phyloP scores from a whole-genome alignment of 495 filamentous ascomycete genomes.

The Tuber brumale region DNA sequence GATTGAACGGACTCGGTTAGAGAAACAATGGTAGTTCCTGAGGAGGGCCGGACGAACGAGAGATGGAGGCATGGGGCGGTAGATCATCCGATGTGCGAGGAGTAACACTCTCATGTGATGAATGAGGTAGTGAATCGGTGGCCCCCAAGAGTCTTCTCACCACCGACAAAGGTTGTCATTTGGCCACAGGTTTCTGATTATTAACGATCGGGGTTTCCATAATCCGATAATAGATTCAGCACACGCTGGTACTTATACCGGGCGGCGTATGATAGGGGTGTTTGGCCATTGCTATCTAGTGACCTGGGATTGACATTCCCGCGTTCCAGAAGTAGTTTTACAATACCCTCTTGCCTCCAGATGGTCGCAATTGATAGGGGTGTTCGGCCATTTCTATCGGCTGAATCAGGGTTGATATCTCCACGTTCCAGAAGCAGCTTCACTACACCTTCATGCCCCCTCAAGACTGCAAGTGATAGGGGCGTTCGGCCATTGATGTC shows the following conservation, averaged over 20 bases:
- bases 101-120: neutral
- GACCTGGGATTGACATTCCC: neutral
- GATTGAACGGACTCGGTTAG: too few relatives aligned
- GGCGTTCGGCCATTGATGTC: neutral
- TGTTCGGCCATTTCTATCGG: neutral
- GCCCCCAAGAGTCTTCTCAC: too few relatives aligned
- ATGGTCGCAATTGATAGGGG: neutral
- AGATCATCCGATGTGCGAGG: neutral
- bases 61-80: neutral
- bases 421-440: neutral
- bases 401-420: neutral
- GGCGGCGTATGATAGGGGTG: neutral
- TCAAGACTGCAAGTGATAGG: neutral
- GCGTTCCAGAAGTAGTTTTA: neutral
- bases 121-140: neutral
- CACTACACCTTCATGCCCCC: neutral
- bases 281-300: neutral
- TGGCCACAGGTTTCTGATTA: too few relatives aligned
- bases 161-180: too few relatives aligned
- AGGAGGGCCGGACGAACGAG: neutral
- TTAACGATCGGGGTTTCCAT: too few relatives aligned
- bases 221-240: too few relatives aligned
- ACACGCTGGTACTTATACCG: too few relatives aligned
- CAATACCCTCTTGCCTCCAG: neutral
- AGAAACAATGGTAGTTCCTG: neutral